These are phyloP conservation scores for Corylus americana DNA, from an alignment of 306 rosid genomes.

Conservation along the genomic window DNA sequence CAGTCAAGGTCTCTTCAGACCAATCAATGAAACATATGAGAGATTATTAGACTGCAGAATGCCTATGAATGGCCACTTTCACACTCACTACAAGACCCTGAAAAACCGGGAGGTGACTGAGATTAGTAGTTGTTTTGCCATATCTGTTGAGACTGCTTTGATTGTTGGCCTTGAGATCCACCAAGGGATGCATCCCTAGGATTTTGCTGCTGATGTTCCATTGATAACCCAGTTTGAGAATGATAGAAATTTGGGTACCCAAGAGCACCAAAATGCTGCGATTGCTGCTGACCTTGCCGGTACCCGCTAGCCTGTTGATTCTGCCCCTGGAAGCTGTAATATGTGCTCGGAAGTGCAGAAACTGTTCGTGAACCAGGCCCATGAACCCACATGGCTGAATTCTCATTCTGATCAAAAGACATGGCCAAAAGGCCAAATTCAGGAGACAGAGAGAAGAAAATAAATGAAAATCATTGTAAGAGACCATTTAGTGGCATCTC, in stretches of 20 bases:
- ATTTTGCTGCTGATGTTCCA: constrained; percentile 87
- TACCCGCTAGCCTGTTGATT: constrained; percentile 75
- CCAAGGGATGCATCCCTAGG: constrained; percentile 73
- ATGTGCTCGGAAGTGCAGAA: constrained; percentile 81
- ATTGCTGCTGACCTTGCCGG: constrained; percentile 93
- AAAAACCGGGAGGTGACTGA: constrained; percentile 55
- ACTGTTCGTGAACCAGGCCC: constrained; percentile 94
- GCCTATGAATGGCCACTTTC: constrained; percentile 64
- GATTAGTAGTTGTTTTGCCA: constrained; percentile 98
- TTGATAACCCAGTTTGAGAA: constrained; percentile 76
- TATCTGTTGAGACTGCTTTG: constrained; percentile 92
- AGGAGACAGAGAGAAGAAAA: not conserved
- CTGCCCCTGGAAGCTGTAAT: constrained; percentile 94
- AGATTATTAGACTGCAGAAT: constrained; percentile 49
- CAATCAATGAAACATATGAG: constrained; percentile 52
- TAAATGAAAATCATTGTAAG: not conserved
- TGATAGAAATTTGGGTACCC: constrained; percentile 85
- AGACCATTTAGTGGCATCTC: not conserved
- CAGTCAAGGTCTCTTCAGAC: constrained; percentile 72
- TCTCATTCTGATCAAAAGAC: constrained; percentile 63
- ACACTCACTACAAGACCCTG: constrained; percentile 62
- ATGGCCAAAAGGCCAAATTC: constrained; percentile 2
- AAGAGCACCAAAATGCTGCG: constrained; percentile 72
- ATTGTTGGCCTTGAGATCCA: constrained; percentile 75
- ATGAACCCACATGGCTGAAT: constrained; percentile 93